These are phyloP conservation scores for Cubamyces lactineus DNA, from an alignment of 768 basidiomycete genomes.

Conservation along the genomic window DNA sequence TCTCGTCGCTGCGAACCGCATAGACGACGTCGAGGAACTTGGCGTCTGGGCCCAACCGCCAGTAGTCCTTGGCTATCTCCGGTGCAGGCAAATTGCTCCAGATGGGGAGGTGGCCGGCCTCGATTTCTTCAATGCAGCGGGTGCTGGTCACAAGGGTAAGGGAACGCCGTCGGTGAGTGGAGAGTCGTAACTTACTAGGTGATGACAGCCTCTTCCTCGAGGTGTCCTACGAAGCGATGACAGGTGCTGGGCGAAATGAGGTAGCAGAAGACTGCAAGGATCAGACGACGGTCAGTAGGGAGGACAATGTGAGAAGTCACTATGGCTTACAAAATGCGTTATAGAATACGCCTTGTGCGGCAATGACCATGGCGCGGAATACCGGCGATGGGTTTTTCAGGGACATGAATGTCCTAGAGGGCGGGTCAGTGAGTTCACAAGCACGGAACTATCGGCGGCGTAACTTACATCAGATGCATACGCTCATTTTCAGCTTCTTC, in stretches of 20 bases:
- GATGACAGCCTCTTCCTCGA: conserved; percentile 94
- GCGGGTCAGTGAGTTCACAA: conserved; percentile 13
- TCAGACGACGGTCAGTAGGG: background rate
- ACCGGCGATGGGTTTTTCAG: conserved; percentile 77
- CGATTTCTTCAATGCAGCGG: conserved; percentile 80
- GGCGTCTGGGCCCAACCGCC: conserved; percentile 74
- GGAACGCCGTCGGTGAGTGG: conserved; percentile 20
- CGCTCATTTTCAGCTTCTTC: conserved; percentile 98
- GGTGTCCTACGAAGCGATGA: conserved; percentile 89
- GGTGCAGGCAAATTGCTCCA: conserved; percentile 81
- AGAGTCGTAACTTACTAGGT: conserved; percentile 69
- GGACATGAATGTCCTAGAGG: conserved; percentile 89
- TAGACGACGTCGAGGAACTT: conserved; percentile 88
- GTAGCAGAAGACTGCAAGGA: conserved; percentile 67
- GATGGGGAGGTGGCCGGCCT: conserved; percentile 77
- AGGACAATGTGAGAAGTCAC: background rate
- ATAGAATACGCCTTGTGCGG: conserved; percentile 90
- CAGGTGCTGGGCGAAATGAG: conserved; percentile 72
- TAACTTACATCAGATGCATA: conserved; percentile 83
- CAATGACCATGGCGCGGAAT: conserved; percentile 83
- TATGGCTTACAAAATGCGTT: conserved; percentile 79
- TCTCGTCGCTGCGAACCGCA: conserved; percentile 91
- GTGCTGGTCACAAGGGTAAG: conserved; percentile 51
- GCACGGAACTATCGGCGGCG: background rate
- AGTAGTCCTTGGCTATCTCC: conserved; percentile 92